These are phyloP conservation scores for Phaeotremella skinneri DNA, from an alignment of 768 basidiomycete genomes.

Conservation along the genomic window DNA sequence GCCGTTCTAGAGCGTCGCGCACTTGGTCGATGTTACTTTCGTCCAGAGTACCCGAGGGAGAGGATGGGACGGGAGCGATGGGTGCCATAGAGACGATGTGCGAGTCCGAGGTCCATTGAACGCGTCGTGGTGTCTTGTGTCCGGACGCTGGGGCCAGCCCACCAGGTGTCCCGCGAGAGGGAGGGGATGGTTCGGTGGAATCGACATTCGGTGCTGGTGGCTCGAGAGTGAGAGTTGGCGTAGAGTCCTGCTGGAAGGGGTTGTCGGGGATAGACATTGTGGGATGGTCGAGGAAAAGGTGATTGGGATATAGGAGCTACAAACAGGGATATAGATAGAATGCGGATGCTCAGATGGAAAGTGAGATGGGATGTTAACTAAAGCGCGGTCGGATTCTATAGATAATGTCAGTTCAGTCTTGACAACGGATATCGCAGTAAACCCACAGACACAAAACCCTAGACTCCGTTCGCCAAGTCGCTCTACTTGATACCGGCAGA, in stretches of 20 bases:
- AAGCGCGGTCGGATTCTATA: too few species aligned
- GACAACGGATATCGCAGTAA: too few species aligned
- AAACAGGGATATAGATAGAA: too few species aligned
- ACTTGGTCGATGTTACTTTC: slow-evolving; percentile 39
- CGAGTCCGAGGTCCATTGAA: slow-evolving; percentile 46
- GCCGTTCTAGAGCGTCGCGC: slow-evolving; percentile 33
- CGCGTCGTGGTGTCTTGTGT: slow-evolving; percentile 44
- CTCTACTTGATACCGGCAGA: too few species aligned
- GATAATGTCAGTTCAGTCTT: too few species aligned
- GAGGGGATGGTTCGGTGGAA: slow-evolving; percentile 6
- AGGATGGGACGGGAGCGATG: slow-evolving; percentile 15
- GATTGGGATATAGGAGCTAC: too few species aligned
- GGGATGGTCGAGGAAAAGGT: background rate
- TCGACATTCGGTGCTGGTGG: background rate
- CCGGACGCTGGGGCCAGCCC: slow-evolving; percentile 14
- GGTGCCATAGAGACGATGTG: slow-evolving; percentile 42
- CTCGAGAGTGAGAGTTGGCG: slow-evolving; percentile 2
- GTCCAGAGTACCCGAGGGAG: slow-evolving; percentile 31
- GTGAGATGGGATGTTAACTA: too few species aligned
- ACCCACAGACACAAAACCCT: too few species aligned
- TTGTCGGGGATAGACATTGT: slow-evolving; percentile 51
- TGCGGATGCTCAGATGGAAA: too few species aligned
- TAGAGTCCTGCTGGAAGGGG: slow-evolving; percentile 30
- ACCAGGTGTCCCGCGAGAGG: slow-evolving; percentile 8
- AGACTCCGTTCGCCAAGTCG: too few species aligned